A percentile compares a stretch with the other conserved stretches of the same genome.
phyloP scores from a whole-genome alignment of 768 basidiomycete species.

The Suillus discolor region DNA sequence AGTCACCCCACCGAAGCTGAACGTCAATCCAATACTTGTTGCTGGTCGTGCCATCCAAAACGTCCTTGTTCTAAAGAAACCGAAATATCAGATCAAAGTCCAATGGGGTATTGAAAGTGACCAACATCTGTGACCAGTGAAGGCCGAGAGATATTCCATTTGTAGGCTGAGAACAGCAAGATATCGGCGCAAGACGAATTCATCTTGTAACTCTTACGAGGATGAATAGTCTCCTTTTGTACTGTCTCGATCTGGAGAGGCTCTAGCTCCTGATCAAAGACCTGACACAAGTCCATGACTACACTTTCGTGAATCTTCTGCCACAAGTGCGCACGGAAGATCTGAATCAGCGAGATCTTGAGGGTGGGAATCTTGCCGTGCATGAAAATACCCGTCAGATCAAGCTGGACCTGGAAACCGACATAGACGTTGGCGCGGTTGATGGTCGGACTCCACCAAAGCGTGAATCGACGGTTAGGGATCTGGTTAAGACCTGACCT shows the following conservation, averaged over 20 bases:
- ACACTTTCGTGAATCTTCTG: constrained; percentile 97
- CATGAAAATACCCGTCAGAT: constrained; percentile 97
- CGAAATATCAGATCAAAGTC: constrained; percentile 13
- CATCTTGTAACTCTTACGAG: constrained; percentile 99
- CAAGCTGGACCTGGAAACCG: constrained; percentile 99
- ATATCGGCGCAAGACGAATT: constrained; percentile 99
- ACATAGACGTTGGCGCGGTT: constrained; percentile 99
- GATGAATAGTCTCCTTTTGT: constrained; percentile 99
- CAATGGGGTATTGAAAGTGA: constrained; percentile 9
- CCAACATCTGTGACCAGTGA: constrained; percentile 91
- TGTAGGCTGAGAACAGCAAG: constrained; percentile 93
- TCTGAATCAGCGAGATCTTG: constrained; percentile 99
- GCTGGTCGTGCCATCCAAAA: constrained; percentile 95
- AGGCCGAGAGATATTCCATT: constrained; percentile 98
- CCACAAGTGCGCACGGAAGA: constrained; percentile 99
- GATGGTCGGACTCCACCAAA: constrained; percentile 99
- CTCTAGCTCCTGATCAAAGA: constrained; percentile 98
- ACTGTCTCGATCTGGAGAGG: constrained; percentile 99
- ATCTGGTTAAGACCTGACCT: constrained; percentile 97
- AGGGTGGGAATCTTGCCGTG: constrained; percentile 98
- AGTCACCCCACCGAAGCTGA: constrained; percentile 96
- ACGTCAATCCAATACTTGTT: constrained; percentile 99
- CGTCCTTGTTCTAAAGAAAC: constrained; percentile 76
- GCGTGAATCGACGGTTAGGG: constrained; percentile 97
- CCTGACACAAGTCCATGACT: constrained; percentile 97